Evolutionary conservation across 495 filamentous ascomycete genomes (phyloP), one percentile per base, ranked within the genome.

Genomic region (Podospora appendiculata): DNA sequence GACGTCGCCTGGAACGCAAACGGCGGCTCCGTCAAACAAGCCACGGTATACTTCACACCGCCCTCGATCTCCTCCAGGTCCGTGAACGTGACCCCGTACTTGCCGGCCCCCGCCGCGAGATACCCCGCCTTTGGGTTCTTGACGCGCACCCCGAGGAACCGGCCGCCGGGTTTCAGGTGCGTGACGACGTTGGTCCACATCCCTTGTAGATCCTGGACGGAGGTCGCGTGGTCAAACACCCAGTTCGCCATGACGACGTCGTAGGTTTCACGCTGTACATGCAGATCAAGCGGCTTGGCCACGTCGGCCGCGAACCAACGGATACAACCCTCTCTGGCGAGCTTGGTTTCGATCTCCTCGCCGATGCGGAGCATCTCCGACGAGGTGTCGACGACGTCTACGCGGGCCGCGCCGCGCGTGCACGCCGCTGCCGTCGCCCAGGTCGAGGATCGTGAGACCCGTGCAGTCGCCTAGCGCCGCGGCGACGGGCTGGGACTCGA

Each of bases 401-500:
- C 63, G 1, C 46, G 8, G 12, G 34, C 46, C 65, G 9, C 46
- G 16, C 3, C 63, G 59, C 0, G 65, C 63, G 50, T 65, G 64
- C 0, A 63, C n/a, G 35, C 69, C 67, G 19, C 50, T 67, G 53
- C 66, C 69, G 41, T 67, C 67, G 17, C 63, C 69, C 3, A 71
- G 64, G 45, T 71, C 69, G 14, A 71, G 67, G 32, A 71, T 51
- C 6, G 48, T 52, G 8, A 55, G 55, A 14, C 58, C 60, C 1
- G 59, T 55, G 45, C 58, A 60, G 44, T 57, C 44, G 33, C 48
- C 58, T 7, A 69, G 54, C 17, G 62, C 65, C 8, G 46, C 32
- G 6, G 39, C 19, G 51, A 65, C 50, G 46, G 64, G 60, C 35
- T 65, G 45, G 33, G 34, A 16, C 32, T 65, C 62, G 39, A 65